Evolutionary conservation across 1,284 basidiomycete species (phyloP).

Genomic region (Apiotrichum veenhuisii): DNA sequence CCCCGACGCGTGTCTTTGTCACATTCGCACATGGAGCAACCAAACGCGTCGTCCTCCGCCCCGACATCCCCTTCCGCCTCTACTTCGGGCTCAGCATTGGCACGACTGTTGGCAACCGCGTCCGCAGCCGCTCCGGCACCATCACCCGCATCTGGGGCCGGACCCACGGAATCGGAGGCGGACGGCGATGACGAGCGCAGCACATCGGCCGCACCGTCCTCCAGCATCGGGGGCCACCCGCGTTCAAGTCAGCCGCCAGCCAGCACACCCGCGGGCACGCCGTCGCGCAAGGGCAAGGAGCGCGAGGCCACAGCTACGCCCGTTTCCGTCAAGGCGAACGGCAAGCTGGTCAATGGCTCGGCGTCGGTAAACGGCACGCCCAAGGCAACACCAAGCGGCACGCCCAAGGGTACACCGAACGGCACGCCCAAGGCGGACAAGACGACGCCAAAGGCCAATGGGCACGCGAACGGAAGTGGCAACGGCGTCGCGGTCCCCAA

Average conservation of each 20-base stretch:
- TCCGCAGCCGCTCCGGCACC: not conserved
- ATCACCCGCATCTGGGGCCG: not conserved
- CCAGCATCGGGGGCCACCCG: not conserved
- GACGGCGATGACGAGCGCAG: not conserved
- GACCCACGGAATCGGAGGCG: not conserved
- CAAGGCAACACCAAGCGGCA: not conserved
- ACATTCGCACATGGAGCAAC: no score
- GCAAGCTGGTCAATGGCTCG: not conserved
- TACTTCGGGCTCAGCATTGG: not conserved
- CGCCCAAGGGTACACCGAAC: not conserved
- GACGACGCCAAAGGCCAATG: slow-evolving; percentile 6
- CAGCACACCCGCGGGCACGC: not conserved
- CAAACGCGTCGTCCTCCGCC: not conserved
- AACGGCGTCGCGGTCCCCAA: not conserved
- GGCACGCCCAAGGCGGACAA: slow-evolving; percentile 1
- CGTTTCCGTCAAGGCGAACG: not conserved
- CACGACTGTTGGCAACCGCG: not conserved
- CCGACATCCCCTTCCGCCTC: not conserved
- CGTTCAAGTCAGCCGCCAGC: not conserved
- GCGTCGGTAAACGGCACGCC: not conserved
- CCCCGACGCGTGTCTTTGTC: not conserved
- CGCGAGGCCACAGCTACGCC: slow-evolving; percentile 1
- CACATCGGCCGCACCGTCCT: not conserved
- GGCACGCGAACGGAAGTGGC: not conserved
- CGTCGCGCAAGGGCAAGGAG: slow-evolving; percentile 18